Evolutionary conservation across 331 rosid species (phyloP), one percentile per base, ranked within the genome.

Genomic region (Ulmus americana): DNA sequence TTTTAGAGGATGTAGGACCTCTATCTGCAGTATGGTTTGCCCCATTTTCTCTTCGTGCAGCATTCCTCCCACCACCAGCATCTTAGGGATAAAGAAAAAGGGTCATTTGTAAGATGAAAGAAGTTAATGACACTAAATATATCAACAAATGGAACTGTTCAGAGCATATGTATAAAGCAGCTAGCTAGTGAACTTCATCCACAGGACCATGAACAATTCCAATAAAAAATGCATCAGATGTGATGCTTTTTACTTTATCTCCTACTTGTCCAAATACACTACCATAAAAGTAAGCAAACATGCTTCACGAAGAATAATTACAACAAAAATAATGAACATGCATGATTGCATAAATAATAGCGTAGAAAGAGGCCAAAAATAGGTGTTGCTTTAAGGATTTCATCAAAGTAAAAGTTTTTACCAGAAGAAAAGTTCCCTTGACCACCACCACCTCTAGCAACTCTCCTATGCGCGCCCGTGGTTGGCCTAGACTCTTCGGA

Each of bases 11-110:
- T 11, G 45, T 47, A 35, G 78, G 64, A 54, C 69, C 73, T 81
- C 81, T 82, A 67, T 84, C 85, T 48, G 76, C 67, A 57, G 13
- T 48, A 65, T 78, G 71, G 76, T 67, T 75, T 47, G 48, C 61
- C 70, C 91, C 91, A 77, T 77, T 86, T 76, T 84, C 96, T 74
- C 77, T 76, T 48, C 86, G 70, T 59, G 60, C 67, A 62, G 72
- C 35, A 70, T 74, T 84, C 82, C 81, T 83, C 65, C 81, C 89
- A 59, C 81, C 79, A 45, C 70, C 75, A 66, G 70, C 79, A 76
- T 83, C 96, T 90, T 28, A 28, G 35, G 35, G 35, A 28, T 28
- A 2, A 28, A 28, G 35, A 77, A 47, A 68, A 77, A 75, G 59
- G 61, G 15, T 63, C 47, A 72, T 51, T 80, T n/a, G 55, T 14